Evolutionary conservation across 1,284 basidiomycete genomes (phyloP), one percentile per base, ranked within the genome.

Genomic region (Cutaneotrichosporon dermatis): DNA sequence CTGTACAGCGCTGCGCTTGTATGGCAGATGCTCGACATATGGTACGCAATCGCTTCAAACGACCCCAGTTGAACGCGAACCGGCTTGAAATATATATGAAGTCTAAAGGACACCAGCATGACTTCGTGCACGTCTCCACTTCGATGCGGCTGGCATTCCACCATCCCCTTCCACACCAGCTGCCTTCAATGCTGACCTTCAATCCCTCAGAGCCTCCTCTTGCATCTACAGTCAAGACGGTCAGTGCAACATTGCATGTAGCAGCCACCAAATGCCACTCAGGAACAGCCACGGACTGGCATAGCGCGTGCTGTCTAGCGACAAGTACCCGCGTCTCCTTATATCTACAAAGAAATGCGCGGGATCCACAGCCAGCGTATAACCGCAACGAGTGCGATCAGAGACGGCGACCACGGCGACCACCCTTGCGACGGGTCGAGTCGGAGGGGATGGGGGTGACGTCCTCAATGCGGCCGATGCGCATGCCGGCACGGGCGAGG

Each of bases 341-440:
- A 34, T 51, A 41, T 41, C 55, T 54, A 61, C 39, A 51, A 46
- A 50, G 44, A n/a, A 39, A 6, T 13, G 13, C 39, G 46, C 52
- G 35, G 25, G 33, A 48, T 7, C n/a, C 51, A 43, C 54, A 54
- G 46, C 15, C 10, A 48, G 37, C 34, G 40, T 41, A 43, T 16
- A 37, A 54, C 45, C 53, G 55, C 48, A 36, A 45, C 48, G 41
- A 33, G 45, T 39, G 54, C 48, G 62, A 59, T 72, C 80, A 84
- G 70, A 98, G 87, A 88, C 95, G 92, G 79, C 94, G 91, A 93
- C 95, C 95, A 83, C 95, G 93, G 74, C 95, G 92, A 95, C 95
- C 95, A 88, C 95, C 95, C 93, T 94, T 99, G 83, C 93, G 87
- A 76, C 95, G 87, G 72, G 95, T 99, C 67, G 89, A 93, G 81